Evolutionary conservation across 2,329 filamentous ascomycete genomes (phyloP).

Genomic region (Fusarium napiforme): DNA sequence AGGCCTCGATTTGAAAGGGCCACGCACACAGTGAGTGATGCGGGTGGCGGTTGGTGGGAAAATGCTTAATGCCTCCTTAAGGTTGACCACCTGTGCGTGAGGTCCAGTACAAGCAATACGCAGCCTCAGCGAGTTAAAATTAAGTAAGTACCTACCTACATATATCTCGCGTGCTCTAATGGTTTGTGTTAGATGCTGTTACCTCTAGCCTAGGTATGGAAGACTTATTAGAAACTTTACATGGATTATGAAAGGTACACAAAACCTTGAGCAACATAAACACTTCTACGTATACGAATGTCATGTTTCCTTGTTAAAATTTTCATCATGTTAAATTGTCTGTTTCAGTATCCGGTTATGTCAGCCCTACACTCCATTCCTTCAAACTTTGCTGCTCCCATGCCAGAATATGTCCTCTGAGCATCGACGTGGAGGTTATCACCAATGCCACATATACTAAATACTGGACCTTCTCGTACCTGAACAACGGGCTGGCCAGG

Average conservation of each 20-base stretch:
- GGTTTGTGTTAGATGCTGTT: neutral
- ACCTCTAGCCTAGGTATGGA: neutral
- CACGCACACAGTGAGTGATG: neutral
- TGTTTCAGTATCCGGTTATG: neutral
- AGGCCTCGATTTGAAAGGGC: neutral
- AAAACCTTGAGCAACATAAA: neutral
- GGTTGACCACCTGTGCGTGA: too few relatives aligned
- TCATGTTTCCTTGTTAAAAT: neutral
- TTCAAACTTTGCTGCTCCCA: neutral
- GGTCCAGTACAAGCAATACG: neutral
- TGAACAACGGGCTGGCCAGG: neutral
- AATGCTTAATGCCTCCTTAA: too few relatives aligned
- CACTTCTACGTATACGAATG: neutral
- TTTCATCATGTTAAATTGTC: neutral
- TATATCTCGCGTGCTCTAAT: neutral
- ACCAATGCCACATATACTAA: neutral
- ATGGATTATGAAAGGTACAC: too few relatives aligned
- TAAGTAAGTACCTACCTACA: neutral
- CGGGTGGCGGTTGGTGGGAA: too few relatives aligned
- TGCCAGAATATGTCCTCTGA: neutral
- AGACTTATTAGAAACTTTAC: neutral
- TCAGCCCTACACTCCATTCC: neutral
- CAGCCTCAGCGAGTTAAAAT: neutral
- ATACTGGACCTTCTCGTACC: neutral
- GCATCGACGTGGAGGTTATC: neutral